Evolutionary conservation across 805 yeast genomes (phyloP), one percentile per base, ranked within the genome.

Genomic region (Candida sanyiensis): DNA sequence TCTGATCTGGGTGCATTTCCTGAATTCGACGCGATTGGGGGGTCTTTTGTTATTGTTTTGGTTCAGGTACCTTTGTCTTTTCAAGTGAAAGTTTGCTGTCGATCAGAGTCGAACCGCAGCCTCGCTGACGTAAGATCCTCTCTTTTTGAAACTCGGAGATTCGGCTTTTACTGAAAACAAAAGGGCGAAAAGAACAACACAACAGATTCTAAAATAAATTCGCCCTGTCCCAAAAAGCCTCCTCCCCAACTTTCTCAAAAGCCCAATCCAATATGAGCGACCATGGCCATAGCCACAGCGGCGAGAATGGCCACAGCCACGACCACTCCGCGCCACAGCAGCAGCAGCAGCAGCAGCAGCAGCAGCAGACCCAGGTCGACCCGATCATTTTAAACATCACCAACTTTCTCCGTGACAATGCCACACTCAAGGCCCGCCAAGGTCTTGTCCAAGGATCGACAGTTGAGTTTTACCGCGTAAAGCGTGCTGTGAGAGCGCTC

Each of bases 381-480:
- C 85, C 85, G 1, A 65, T 70, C 19, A 80, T 89, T 0, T 47
- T 80, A 34, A 81, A 81, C 13, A 63, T 90, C 32, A 96, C 95
- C 28, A 70, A 73, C 38, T 83, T 69, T 45, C 66, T 89, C 45
- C 77, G 90, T 44, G 74, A 76, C 49, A 73, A 83, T 59, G 57
- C 66, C 24, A 61, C 64, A n/a, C 67, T 90, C 46, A 93, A 90
- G 56, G 83, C 81, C 61, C 77, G 98, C 52, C 73, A 75, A 45
- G 97, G 97, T 11, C 59, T 80, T n/a, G 66, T 80, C 38, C 80
- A 81, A 51, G 79, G 82, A 39, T 74, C 74, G 46, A 78, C 77
- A 34, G 72, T 76, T 25, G 95, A 86, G 43, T 88, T 93, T 60
- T 93, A 90, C 72, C 72, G 95, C 49, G 83, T 70, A 59, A 90